Evolutionary conservation across 176 grass and related monocot species (phyloP).

Genomic region (Musa beccarii): DNA sequence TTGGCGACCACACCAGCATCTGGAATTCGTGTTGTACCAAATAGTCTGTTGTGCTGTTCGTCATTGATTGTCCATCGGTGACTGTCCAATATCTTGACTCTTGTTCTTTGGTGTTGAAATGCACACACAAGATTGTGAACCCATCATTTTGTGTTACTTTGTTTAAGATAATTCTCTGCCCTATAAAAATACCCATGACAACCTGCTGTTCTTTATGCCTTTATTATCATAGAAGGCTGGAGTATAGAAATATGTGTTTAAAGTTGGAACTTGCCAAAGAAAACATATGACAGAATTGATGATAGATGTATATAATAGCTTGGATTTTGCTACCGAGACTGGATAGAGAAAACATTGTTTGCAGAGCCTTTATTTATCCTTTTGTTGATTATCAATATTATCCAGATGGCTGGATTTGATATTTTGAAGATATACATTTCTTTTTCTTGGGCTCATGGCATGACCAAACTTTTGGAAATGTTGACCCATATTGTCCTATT

Average conservation of each 20-base stretch:
- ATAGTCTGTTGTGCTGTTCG: too few species aligned
- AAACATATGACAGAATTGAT: too few species aligned
- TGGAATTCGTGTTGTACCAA: too few species aligned
- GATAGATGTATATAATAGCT: too few species aligned
- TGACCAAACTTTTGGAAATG: neutral
- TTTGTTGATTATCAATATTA: neutral
- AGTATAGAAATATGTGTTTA: neutral
- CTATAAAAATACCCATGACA: neutral
- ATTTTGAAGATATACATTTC: neutral
- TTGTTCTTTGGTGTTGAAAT: neutral
- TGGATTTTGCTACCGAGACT: too few species aligned
- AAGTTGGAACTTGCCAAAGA: too few species aligned
- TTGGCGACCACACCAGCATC: too few species aligned
- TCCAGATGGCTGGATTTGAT: neutral
- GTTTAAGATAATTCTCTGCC: neutral
- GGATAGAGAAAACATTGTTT: neutral
- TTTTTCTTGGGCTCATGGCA: too few species aligned
- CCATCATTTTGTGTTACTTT: neutral
- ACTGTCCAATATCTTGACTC: too few species aligned
- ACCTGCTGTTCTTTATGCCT: neutral
- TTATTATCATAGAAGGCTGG: neutral
- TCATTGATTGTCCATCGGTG: too few species aligned
- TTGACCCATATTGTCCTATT: too few species aligned
- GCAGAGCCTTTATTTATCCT: neutral
- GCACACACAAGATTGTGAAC: neutral